Conservation (phyloP, 805 yeast genomes). For the Wickerhamomyces subpelliculosus region DNA sequence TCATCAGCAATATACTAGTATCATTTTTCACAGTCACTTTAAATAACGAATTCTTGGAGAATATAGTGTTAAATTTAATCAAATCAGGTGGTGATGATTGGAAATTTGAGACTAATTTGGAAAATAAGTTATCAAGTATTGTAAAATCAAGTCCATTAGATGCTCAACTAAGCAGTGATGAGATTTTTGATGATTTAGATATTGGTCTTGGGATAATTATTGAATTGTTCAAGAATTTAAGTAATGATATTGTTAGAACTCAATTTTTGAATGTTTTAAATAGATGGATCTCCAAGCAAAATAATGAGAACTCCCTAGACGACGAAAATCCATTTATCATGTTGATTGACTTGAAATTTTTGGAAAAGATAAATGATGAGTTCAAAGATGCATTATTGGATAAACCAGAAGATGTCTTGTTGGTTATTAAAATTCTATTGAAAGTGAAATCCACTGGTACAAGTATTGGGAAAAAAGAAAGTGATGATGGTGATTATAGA, state of each 20-base stretch:
- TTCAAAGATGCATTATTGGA: conserved; percentile 44
- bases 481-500: conserved; percentile 13
- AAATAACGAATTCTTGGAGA: conserved; percentile 19
- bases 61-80: conserved; percentile 24
- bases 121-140: conserved; percentile 29
- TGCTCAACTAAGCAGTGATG: conserved; percentile 16
- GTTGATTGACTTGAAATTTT: conserved; percentile 52
- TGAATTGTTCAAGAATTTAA: conserved; percentile 41
- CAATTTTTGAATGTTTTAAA: conserved; percentile 46
- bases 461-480: conserved; percentile 3
- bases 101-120: conserved; percentile 27
- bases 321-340: conserved; percentile 43
- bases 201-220: conserved; percentile 33
- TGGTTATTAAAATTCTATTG: conserved; percentile 38
- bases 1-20: conserved; percentile 25
- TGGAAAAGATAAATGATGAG: conserved; percentile 53
- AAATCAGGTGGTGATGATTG: conserved; percentile 29
- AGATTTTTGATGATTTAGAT: conserved; percentile 38
- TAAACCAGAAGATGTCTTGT: conserved; percentile 48
- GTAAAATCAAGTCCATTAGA: conserved; percentile 10
- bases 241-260: conserved; percentile 37
- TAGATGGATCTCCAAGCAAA: conserved; percentile 46
- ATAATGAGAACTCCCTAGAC: conserved; percentile 6
- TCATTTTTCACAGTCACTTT: conserved; percentile 25
- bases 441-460: conserved; percentile 5